A percentile compares a stretch with the other conserved stretches of the same genome.
Conservation (phyloP, 1,139 yeast species). For the Saccharomyces hybrid region DNA sequence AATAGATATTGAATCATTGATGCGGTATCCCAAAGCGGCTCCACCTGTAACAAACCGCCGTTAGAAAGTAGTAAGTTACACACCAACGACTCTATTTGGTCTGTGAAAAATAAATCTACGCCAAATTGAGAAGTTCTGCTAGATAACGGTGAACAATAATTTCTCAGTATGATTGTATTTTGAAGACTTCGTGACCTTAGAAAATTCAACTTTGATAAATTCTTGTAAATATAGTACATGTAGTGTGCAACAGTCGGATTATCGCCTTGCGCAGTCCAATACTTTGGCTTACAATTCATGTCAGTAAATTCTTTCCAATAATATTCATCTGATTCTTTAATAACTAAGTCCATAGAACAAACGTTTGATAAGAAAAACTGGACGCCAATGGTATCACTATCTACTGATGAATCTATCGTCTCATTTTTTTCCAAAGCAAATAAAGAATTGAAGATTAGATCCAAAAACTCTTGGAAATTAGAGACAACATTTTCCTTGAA, state of each 20-base stretch:
- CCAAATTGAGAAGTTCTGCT: slow-evolving; percentile 28
- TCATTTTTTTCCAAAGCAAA: slow-evolving; percentile 4
- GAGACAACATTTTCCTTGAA: slow-evolving; percentile 11
- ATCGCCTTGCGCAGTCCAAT: slow-evolving; percentile 26
- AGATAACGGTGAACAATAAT: slow-evolving; percentile 17
- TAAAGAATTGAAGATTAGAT: slow-evolving; percentile 22
- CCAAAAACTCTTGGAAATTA: slow-evolving; percentile 24
- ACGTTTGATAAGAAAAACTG: slow-evolving; percentile 20
- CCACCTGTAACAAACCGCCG: slow-evolving; percentile 26
- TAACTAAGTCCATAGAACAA: slow-evolving; percentile 23
- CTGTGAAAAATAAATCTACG: slow-evolving; percentile 15
- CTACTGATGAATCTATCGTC: neutral
- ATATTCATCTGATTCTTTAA: slow-evolving; percentile 22
- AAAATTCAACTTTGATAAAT: slow-evolving; percentile 14
- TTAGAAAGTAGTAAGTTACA: slow-evolving; percentile 24
- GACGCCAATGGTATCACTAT: slow-evolving; percentile 12
- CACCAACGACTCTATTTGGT: slow-evolving; percentile 23
- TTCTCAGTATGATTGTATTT: slow-evolving; percentile 21
- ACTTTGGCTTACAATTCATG: slow-evolving; percentile 13
- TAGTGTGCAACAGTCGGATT: slow-evolving; percentile 30
- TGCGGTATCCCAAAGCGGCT: slow-evolving; percentile 24
- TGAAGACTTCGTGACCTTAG: slow-evolving; percentile 11
- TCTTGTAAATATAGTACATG: slow-evolving; percentile 23
- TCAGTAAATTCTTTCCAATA: slow-evolving; percentile 24
- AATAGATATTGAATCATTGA: slow-evolving; percentile 22